phyloP scores from a whole-genome alignment of 1,139 yeast species.

The Arxiozyma heterogenica region DNA sequence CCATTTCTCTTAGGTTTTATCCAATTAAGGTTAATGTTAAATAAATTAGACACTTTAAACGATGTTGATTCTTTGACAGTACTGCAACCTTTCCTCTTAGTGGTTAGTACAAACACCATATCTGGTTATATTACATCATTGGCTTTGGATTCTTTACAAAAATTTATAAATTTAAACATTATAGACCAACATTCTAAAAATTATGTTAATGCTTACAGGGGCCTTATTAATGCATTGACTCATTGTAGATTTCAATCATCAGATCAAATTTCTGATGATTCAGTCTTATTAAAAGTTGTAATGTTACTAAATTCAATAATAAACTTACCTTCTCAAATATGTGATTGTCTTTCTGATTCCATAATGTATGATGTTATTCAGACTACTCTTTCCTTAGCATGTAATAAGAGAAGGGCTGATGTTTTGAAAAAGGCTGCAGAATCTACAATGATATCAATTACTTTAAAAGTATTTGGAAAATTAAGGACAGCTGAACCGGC shows the following conservation, averaged over 20 bases:
- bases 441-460: conserved; percentile 64
- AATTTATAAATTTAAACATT: conserved; percentile 54
- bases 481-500: conserved; percentile 48
- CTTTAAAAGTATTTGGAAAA: conserved; percentile 58
- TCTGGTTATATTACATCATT: conserved; percentile 79
- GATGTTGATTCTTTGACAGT: conserved; percentile 65
- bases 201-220: conserved; percentile 40
- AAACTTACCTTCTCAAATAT: conserved; percentile 43
- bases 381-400: conserved; percentile 84
- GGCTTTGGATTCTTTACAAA: conserved; percentile 68
- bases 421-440: conserved; percentile 86
- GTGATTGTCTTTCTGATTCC: conserved; percentile 63
- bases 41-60: conserved; percentile 44
- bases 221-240: conserved; percentile 63
- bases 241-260: conserved; percentile 96
- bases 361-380: conserved; percentile 83
- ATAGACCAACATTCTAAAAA: conserved; percentile 39
- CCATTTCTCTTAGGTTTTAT: conserved; percentile 78
- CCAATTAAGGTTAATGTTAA: conserved; percentile 62
- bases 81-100: conserved; percentile 76
- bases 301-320: conserved; percentile 63
- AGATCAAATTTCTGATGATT: conserved; percentile 87
- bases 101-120: conserved; percentile 77
- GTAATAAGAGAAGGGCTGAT: conserved; percentile 87
- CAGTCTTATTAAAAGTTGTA: conserved; percentile 76